Conservation (phyloP, 2,329 filamentous ascomycete genomes). For the Colletotrichum navitas region DNA sequence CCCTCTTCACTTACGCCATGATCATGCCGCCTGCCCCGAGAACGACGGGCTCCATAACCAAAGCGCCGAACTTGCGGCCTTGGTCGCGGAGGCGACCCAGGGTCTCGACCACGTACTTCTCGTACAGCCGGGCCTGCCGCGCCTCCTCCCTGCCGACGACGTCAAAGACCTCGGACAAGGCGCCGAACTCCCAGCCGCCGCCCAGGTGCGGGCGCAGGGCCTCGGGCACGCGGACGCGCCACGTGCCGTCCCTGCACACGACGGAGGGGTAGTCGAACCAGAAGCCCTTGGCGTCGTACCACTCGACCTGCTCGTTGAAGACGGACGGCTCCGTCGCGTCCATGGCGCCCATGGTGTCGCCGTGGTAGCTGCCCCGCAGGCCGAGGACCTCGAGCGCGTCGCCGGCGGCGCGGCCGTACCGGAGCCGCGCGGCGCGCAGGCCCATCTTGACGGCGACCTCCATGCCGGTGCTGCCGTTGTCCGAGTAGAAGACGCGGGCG, state of each 20-base stretch:
- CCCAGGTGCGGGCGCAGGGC: conserved; percentile 59
- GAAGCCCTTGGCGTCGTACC: conserved; percentile 82
- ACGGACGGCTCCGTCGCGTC: conserved; percentile 82
- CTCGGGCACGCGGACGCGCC: conserved; percentile 71
- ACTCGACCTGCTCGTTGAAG: conserved; percentile 87
- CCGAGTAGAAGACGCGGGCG: conserved; percentile 81
- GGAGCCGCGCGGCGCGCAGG: conserved; percentile 73
- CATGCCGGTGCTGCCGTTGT: conserved; percentile 86
- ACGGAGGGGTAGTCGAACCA: conserved; percentile 87
- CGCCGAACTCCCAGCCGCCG: conserved; percentile 56
- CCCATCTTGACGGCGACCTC: conserved; percentile 92
- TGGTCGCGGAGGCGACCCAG: conserved; percentile 65
- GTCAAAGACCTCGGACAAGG: conserved; percentile 71
- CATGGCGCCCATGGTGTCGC: conserved; percentile 91
- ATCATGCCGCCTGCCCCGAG: conserved; percentile 88
- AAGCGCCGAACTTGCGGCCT: conserved; percentile 78
- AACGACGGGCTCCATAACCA: conserved; percentile 85
- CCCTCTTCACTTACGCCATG: conserved; percentile 70
- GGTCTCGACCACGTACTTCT: conserved; percentile 67
- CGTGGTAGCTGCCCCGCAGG: conserved; percentile 85
- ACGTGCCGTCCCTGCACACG: conserved; percentile 73
- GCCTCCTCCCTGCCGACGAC: conserved; percentile 61
- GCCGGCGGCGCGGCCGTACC: conserved; percentile 68
- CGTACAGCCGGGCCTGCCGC: conserved; percentile 65
- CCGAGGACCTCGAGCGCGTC: conserved; percentile 77